A percentile compares a stretch with the other conserved stretches of the same genome.
Evolutionary conservation across 305 asterid genomes (phyloP).

Genomic region (Salvia sclarea): DNA sequence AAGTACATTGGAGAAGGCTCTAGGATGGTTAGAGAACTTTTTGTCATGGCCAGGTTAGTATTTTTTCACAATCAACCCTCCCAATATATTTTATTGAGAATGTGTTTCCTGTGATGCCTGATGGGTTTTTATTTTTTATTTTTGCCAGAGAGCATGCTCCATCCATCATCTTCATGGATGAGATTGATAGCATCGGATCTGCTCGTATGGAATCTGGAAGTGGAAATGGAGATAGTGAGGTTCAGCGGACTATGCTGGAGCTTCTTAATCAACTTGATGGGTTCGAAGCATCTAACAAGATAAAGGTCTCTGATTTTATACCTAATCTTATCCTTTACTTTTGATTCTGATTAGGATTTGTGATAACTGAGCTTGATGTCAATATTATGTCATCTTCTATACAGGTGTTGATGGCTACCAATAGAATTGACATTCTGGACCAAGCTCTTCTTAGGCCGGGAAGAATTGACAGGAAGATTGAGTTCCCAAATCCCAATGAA

Average conservation of each 20-base stretch:
- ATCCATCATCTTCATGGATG: slow-evolving; percentile 96
- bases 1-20: slow-evolving; percentile 99
- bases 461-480: slow-evolving; percentile 91
- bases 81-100: slow-evolving; percentile 4
- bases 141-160: slow-evolving; percentile 87
- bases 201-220: slow-evolving; percentile 93
- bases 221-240: slow-evolving; percentile 97
- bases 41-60: slow-evolving; percentile 99
- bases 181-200: slow-evolving; percentile 94
- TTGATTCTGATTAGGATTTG: slow-evolving; percentile 1
- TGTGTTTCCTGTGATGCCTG: slow-evolving; percentile 12
- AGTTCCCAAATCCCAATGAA: slow-evolving; percentile 94
- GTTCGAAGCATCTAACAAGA: slow-evolving; percentile 93
- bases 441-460: slow-evolving; percentile 97
- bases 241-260: slow-evolving; percentile 94
- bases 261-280: slow-evolving; percentile 98
- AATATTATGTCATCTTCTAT: background rate
- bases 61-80: background rate
- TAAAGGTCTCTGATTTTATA: slow-evolving; percentile 44
- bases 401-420: slow-evolving; percentile 97
- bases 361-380: background rate
- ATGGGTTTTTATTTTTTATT: background rate
- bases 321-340: background rate
- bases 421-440: slow-evolving; percentile 90
- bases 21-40: slow-evolving; percentile 97